phyloP scores from a whole-genome alignment of 331 rosid genomes.

The Quercus lobata region DNA sequence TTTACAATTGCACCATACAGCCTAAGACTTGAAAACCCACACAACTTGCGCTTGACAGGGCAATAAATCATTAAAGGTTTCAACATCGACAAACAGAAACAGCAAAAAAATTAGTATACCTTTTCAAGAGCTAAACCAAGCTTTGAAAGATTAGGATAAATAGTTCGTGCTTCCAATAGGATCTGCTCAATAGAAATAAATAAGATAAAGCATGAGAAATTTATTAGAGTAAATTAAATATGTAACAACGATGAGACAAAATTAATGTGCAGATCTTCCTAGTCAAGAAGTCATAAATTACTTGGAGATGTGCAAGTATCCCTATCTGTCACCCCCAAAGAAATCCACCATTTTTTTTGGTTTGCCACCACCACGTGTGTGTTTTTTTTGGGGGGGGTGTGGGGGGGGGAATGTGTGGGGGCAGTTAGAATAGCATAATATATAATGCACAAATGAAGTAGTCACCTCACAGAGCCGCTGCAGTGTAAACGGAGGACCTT shows the following conservation, averaged over 20 bases:
- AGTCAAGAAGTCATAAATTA: not conserved
- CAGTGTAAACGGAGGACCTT: conserved; percentile 95
- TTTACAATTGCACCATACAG: no score
- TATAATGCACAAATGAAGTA: conserved; percentile 1
- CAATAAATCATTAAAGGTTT: not conserved
- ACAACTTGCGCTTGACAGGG: not conserved
- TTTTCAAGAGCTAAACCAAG: conserved; percentile 92
- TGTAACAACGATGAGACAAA: not conserved
- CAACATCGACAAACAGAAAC: not conserved
- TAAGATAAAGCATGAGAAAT: not conserved
- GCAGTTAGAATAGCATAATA: not conserved
- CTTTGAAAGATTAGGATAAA: conserved; percentile 84
- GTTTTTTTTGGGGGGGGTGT: not conserved
- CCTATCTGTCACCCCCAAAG: not conserved
- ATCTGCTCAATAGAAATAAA: conserved; percentile 48
- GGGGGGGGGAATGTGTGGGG: not conserved
- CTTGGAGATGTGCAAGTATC: not conserved
- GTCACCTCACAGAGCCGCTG: conserved; percentile 92
- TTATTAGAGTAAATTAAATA: not conserved
- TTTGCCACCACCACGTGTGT: no score
- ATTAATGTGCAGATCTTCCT: not conserved
- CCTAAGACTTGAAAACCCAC: no score
- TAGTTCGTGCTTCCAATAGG: conserved; percentile 64
- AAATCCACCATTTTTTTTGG: not conserved
- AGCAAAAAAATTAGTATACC: conserved; percentile 38